Evolutionary conservation across 768 basidiomycete genomes (phyloP).

Genomic region (Calocera viscosa): DNA sequence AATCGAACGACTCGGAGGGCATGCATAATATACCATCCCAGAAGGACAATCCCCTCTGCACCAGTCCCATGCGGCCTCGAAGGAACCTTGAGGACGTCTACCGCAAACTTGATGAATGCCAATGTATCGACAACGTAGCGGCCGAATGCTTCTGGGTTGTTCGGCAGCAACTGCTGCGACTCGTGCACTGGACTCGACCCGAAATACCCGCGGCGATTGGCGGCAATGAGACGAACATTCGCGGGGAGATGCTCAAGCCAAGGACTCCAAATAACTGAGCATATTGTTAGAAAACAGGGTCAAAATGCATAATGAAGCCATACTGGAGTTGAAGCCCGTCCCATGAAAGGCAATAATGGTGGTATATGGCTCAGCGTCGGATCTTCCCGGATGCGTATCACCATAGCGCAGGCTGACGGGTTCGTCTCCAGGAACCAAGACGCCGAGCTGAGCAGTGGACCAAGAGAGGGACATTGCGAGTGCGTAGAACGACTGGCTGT

Average conservation of each 20-base stretch:
- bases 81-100: not conserved
- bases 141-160: not conserved
- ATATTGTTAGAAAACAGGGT: not conserved
- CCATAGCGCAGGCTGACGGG: not conserved
- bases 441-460: not conserved
- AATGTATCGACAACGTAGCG: not conserved
- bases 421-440: not conserved
- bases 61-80: not conserved
- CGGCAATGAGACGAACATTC: not conserved
- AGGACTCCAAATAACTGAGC: not conserved
- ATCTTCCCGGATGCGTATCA: too few relatives aligned
- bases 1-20: too few relatives aligned
- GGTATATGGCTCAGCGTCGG: too few relatives aligned
- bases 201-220: not conserved
- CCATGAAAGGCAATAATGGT: not conserved
- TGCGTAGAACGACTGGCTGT: too few relatives aligned
- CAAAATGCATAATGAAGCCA: not conserved
- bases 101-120: not conserved
- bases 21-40: not conserved
- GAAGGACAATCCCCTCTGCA: not conserved
- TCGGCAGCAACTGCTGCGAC: not conserved
- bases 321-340: not conserved
- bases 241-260: not conserved
- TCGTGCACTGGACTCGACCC: not conserved
- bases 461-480: not conserved